Evolutionary conservation across 75 land plant species (phyloP).

Genomic region (Picea glauca): DNA sequence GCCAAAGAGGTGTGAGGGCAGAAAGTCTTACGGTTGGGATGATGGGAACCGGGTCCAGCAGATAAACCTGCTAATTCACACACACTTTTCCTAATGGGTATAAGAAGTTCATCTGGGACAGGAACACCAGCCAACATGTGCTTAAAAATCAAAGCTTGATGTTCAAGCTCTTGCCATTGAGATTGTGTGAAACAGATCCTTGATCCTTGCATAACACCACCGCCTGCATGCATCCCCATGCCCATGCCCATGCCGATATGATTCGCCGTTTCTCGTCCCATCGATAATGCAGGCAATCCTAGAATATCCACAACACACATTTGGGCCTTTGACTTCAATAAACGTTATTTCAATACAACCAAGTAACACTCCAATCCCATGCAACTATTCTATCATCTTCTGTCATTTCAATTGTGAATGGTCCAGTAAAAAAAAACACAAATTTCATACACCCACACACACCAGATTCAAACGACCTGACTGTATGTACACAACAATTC

Average conservation of each 20-base stretch:
- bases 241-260: slow-evolving; percentile 13
- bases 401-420: neutral
- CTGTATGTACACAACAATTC: neutral
- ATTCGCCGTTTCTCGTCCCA: slow-evolving; percentile 16
- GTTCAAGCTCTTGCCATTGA: slow-evolving; percentile 54
- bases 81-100: slow-evolving; percentile 39
- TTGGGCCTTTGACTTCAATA: neutral
- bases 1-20: neutral
- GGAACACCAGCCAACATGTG: slow-evolving; percentile 36
- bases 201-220: slow-evolving; percentile 4
- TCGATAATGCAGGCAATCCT: slow-evolving; percentile 8
- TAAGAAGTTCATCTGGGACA: slow-evolving; percentile 42
- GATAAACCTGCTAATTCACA: slow-evolving; percentile 14
- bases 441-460: neutral
- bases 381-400: neutral
- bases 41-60: slow-evolving; percentile 23
- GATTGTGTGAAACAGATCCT: slow-evolving; percentile 26
- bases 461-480: neutral
- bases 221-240: slow-evolving; percentile 7
- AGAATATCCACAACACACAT: neutral
- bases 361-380: neutral
- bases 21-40: slow-evolving; percentile 14
- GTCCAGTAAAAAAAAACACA: neutral
- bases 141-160: slow-evolving; percentile 53
- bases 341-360: neutral